phyloP scores from a whole-genome alignment of 2,329 filamentous ascomycete genomes.

The Beauveria australis region DNA sequence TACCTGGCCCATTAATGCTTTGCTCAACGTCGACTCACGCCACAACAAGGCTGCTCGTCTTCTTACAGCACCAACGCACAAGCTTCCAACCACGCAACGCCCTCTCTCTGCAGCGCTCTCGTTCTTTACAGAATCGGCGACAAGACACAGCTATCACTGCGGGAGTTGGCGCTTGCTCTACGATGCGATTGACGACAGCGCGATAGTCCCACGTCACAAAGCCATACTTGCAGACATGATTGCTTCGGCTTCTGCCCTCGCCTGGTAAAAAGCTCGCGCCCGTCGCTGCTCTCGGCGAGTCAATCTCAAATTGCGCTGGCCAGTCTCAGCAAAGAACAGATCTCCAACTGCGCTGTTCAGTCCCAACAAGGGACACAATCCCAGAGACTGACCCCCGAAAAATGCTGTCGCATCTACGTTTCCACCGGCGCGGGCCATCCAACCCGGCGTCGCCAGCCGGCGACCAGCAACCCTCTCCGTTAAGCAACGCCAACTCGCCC shows the following conservation, averaged over 20 bases:
- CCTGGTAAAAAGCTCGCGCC: not conserved
- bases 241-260: not conserved
- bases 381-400: not conserved
- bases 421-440: conserved; percentile 49
- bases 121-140: not conserved
- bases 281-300: not conserved
- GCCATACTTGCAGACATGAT: not conserved
- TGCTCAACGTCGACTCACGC: not conserved
- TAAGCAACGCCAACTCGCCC: conserved; percentile 31
- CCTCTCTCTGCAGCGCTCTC: not conserved
- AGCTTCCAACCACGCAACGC: not conserved
- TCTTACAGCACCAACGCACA: not conserved
- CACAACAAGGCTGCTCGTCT: not conserved
- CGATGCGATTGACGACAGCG: not conserved
- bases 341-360: not conserved
- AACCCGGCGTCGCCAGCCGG: conserved; percentile 46
- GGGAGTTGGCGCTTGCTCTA: not conserved
- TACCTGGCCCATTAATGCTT: not conserved
- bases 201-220: not conserved
- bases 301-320: not conserved
- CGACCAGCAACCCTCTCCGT: conserved; percentile 35
- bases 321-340: not conserved
- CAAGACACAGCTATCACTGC: not conserved
- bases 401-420: conserved; percentile 49
- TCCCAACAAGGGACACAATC: not conserved